phyloP scores from a whole-genome alignment of 2,329 filamentous ascomycete genomes.

The Colletotrichum gloeosporioides region DNA sequence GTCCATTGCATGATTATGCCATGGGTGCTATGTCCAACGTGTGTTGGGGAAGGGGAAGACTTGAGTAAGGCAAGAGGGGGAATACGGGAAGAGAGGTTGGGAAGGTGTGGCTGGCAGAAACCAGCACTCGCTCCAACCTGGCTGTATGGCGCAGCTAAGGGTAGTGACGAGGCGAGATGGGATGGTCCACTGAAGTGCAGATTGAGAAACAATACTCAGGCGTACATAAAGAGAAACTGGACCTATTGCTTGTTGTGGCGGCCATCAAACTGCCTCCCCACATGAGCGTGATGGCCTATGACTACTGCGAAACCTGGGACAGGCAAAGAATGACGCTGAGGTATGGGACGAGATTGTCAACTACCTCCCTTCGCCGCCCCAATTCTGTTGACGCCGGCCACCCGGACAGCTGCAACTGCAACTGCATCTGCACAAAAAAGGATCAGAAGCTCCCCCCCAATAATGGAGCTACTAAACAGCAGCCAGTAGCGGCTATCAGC shows the following conservation, averaged over 20 bases:
- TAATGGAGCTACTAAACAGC: neutral
- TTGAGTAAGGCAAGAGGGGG: neutral
- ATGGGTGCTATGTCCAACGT: constrained; percentile 1
- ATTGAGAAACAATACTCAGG: neutral
- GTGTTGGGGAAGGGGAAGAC: neutral
- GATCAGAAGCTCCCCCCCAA: neutral
- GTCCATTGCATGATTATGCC: constrained; percentile 17
- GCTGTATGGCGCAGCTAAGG: neutral
- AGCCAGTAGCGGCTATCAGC: constrained; percentile 8
- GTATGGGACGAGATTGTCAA: constrained; percentile 7
- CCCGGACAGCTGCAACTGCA: neutral
- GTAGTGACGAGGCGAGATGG: neutral
- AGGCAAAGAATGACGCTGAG: neutral
- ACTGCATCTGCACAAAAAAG: neutral
- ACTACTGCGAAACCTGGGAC: neutral
- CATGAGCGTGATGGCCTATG: neutral
- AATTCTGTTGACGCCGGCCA: neutral
- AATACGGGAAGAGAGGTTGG: neutral
- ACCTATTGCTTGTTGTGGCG: neutral
- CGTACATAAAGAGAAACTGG: neutral
- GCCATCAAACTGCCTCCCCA: neutral
- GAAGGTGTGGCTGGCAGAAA: neutral
- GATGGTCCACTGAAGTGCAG: neutral
- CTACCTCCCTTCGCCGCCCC: neutral
- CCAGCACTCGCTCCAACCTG: neutral